Percentiles rank a stretch among this genome's conserved stretches.
phyloP scores from a whole-genome alignment of 768 basidiomycete genomes.

The Lentinula edodes region DNA sequence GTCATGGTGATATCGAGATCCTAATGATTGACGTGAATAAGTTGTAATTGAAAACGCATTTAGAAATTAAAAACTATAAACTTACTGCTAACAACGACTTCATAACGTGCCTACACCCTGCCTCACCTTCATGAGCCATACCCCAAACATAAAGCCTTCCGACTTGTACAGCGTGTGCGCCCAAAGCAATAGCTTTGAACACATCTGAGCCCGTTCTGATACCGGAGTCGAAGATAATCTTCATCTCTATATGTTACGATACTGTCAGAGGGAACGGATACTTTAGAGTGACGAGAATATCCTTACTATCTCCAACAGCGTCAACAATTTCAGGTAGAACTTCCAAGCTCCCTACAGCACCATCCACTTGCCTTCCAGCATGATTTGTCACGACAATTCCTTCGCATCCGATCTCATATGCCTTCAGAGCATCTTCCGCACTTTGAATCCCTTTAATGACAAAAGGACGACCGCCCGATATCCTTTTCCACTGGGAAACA shows the following conservation, averaged over 20 bases:
- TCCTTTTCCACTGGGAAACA: constrained; percentile 34
- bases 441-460: constrained; percentile 50
- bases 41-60: too few species aligned
- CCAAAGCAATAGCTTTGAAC: constrained; percentile 54
- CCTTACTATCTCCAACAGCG: constrained; percentile 44
- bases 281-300: background rate
- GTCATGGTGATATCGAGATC: constrained; percentile 41
- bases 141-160: constrained; percentile 48
- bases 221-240: constrained; percentile 50
- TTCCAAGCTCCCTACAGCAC: constrained; percentile 46
- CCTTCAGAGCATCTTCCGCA: constrained; percentile 41
- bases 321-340: constrained; percentile 44
- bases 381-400: constrained; percentile 56
- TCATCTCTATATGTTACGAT: constrained; percentile 29
- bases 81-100: constrained; percentile 41
- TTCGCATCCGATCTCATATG: constrained; percentile 40
- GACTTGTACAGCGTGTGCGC: constrained; percentile 46
- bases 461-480: constrained; percentile 44
- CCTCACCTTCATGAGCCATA: constrained; percentile 45
- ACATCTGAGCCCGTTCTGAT: constrained; percentile 45
- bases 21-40: constrained; percentile 6
- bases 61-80: background rate
- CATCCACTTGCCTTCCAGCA: constrained; percentile 53
- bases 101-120: constrained; percentile 50
- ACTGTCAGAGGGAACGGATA: background rate